Percentiles rank a stretch among this genome's conserved stretches.
Evolutionary conservation across 768 basidiomycete species (phyloP).

Genomic region (Lepiota subincarnata): DNA sequence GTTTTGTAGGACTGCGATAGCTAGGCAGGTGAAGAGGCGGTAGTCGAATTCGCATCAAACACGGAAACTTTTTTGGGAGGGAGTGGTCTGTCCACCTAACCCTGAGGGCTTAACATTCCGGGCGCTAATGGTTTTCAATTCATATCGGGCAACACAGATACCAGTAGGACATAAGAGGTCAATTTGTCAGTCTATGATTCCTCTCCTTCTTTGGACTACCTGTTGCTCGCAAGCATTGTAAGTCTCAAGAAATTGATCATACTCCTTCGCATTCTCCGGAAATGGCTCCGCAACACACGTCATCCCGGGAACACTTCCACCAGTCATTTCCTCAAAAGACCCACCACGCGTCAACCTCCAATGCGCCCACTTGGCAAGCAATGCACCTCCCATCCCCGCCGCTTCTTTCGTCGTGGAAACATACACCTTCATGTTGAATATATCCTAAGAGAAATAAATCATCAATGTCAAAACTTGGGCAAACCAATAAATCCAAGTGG

Average conservation of each 20-base stretch:
- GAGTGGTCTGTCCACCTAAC: no score
- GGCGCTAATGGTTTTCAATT: not conserved
- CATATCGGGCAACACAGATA: not conserved
- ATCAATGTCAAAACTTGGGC: not conserved
- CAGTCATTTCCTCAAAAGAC: constrained; percentile 63
- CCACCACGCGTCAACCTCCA: constrained; percentile 49
- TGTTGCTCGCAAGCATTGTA: constrained; percentile 57
- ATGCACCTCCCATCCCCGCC: constrained; percentile 67
- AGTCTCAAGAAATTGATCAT: constrained; percentile 46
- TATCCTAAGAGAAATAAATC: constrained; percentile 36
- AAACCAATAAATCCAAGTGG: constrained; percentile 1
- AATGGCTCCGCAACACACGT: constrained; percentile 60
- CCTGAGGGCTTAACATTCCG: not conserved
- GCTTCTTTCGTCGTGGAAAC: constrained; percentile 65
- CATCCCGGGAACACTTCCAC: constrained; percentile 46
- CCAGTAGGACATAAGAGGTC: not conserved
- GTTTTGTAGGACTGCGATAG: not conserved
- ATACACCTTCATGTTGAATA: constrained; percentile 75
- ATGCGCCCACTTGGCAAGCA: constrained; percentile 70
- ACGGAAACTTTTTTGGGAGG: not conserved
- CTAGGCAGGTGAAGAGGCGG: not conserved
- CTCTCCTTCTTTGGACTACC: constrained; percentile 28
- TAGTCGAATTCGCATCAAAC: constrained; percentile 1
- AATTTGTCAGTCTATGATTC: not conserved
- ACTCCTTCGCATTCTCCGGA: constrained; percentile 40